Conservation (phyloP, 1,284 basidiomycete genomes). For the Fomitopsis schrenkii region DNA sequence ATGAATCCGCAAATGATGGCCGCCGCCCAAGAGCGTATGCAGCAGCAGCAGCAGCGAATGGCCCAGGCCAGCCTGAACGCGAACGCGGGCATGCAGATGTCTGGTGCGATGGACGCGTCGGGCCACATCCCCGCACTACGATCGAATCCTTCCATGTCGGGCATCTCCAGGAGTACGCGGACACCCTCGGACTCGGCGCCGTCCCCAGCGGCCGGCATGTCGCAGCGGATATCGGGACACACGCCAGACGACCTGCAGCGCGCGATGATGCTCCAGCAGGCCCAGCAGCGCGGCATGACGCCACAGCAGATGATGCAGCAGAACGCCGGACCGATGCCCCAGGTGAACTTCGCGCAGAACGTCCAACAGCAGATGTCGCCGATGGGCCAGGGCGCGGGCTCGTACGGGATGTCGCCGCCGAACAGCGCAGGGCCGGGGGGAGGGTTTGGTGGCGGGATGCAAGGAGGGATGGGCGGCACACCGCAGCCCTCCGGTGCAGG, state of each 20-base stretch:
- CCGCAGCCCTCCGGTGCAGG: slow-evolving; percentile 14
- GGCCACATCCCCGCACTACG: slow-evolving; percentile 31
- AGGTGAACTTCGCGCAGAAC: slow-evolving; percentile 21
- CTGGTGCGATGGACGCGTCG: slow-evolving; percentile 16
- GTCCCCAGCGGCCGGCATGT: slow-evolving; percentile 48
- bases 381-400: slow-evolving; percentile 13
- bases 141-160: slow-evolving; percentile 58
- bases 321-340: slow-evolving; percentile 8
- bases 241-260: slow-evolving; percentile 51
- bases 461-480: slow-evolving; percentile 14
- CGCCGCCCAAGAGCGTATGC: slow-evolving; percentile 34
- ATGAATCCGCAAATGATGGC: slow-evolving; percentile 25
- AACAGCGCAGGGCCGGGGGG: slow-evolving; percentile 17
- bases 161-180: slow-evolving; percentile 65
- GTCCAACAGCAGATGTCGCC: slow-evolving; percentile 24
- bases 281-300: slow-evolving; percentile 19
- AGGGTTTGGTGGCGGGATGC: slow-evolving; percentile 13
- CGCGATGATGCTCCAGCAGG: slow-evolving; percentile 38
- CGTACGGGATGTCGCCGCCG: slow-evolving; percentile 43
- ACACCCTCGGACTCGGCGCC: slow-evolving; percentile 63
- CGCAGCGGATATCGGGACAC: slow-evolving; percentile 33
- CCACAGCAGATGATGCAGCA: slow-evolving; percentile 12
- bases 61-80: slow-evolving; percentile 19
- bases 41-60: slow-evolving; percentile 24
- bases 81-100: slow-evolving; percentile 32